phyloP scores from a whole-genome alignment of 2,329 filamentous ascomycete species.

The Alternaria sp. region DNA sequence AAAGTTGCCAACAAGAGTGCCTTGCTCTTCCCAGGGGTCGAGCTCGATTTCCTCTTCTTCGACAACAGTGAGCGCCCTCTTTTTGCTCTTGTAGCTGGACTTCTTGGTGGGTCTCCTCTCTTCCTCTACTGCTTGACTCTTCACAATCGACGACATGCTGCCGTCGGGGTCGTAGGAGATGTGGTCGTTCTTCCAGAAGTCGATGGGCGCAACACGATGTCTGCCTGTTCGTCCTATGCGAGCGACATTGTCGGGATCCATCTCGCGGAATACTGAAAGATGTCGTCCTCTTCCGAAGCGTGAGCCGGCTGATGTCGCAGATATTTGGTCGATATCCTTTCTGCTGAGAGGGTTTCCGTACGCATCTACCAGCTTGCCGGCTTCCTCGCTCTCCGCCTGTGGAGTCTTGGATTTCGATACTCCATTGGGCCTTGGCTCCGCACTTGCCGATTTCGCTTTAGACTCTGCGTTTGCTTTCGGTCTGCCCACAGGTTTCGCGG shows the following conservation, averaged over 20 bases:
- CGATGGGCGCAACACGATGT: slow-evolving; percentile 76
- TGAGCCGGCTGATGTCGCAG: slow-evolving; percentile 38
- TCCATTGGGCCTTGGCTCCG: slow-evolving; percentile 25
- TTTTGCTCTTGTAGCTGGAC: slow-evolving; percentile 29
- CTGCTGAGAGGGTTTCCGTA: slow-evolving; percentile 42
- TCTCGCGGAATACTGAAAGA: slow-evolving; percentile 43
- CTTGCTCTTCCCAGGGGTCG: slow-evolving; percentile 75
- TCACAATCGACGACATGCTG: slow-evolving; percentile 77
- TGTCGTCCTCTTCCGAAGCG: slow-evolving; percentile 44
- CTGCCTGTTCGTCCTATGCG: slow-evolving; percentile 70
- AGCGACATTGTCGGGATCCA: slow-evolving; percentile 38
- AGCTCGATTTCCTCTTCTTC: slow-evolving; percentile 63
- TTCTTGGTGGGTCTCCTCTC: slow-evolving; percentile 44
- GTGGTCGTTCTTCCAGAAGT: slow-evolving; percentile 86
- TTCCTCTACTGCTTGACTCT: slow-evolving; percentile 67
- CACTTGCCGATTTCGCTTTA: slow-evolving; percentile 15
- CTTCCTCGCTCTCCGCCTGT: slow-evolving; percentile 10
- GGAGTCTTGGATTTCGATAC: slow-evolving; percentile 10
- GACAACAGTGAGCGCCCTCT: slow-evolving; percentile 40
- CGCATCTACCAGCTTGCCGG: slow-evolving; percentile 40
- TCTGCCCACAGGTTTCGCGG: slow-evolving; percentile 27
- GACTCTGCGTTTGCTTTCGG: slow-evolving; percentile 30
- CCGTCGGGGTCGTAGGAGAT: slow-evolving; percentile 72
- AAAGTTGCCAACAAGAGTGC: slow-evolving; percentile 68
- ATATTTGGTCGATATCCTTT: slow-evolving; percentile 43